phyloP scores from a whole-genome alignment of 169 alveolate species.

The Cryptosporidium ryanae region DNA sequence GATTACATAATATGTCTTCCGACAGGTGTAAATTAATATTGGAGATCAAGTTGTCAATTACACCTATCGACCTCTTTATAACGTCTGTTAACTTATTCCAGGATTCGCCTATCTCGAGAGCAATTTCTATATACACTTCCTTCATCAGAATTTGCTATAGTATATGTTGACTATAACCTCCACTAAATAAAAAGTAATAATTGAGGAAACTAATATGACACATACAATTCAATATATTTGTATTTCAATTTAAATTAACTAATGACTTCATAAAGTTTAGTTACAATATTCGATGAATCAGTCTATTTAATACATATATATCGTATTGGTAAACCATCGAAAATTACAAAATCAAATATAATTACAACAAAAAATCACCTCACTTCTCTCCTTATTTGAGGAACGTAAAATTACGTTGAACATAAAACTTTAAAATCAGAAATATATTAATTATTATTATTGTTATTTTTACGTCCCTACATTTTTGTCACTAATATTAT shows the following conservation, averaged over 20 bases:
- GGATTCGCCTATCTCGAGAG: constrained; percentile 24
- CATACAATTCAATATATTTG: background rate
- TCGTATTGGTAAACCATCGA: no score
- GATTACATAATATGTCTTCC: constrained; percentile 10
- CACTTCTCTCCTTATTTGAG: no score
- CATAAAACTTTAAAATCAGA: background rate
- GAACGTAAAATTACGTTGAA: background rate
- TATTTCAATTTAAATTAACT: no score
- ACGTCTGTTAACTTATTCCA: constrained; percentile 16
- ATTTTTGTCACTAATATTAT: background rate
- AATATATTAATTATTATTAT: background rate
- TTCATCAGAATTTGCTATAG: background rate
- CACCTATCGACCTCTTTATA: constrained; percentile 44
- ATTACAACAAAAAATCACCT: no score
- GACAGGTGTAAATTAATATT: constrained; percentile 35
- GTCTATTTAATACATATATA: no score
- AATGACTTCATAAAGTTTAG: no score
- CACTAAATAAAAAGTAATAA: background rate
- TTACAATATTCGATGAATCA: no score
- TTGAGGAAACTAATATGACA: background rate
- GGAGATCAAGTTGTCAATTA: background rate
- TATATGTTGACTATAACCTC: background rate
- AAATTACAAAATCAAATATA: no score
- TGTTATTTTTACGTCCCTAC: background rate
- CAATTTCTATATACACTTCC: constrained; percentile 51